Base-by-base conservation (phyloP, 306 rosid species). In the Herpetospermum pedunculosum region DNA sequence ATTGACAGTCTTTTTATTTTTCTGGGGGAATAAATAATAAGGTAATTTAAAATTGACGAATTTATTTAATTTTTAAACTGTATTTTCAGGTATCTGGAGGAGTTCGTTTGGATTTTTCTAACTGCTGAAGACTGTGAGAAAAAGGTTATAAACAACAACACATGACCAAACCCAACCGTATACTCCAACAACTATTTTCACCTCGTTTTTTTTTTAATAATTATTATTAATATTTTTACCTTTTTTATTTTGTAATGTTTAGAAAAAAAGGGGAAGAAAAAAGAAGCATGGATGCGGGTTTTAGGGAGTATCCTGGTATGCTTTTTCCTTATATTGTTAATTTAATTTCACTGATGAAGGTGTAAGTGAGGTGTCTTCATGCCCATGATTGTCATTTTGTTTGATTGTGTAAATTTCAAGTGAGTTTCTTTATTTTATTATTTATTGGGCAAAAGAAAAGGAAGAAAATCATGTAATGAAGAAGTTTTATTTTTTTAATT, bases 241-340 rank as follows among this genome's bases (percentile, higher is more conserved):
- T 32, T 57, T 77, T 38, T 78, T 23, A 32, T 34, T 16, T 47
- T 14, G 35, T 19, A 68, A 43, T 5, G 53, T 63, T 62, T 48
- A 50, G 54, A 16, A 29, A 78, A 74, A 67, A 71, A 35, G 5
- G 3, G 19, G 44, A 48, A 19, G 57, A 57, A 65, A n/a, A 78
- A 57, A 73, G 76, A 75, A 79, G 85, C 89, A 82, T 77, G 89
- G 89, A 86, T 86, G 85, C 89, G 81, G 82, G 80, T 86, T 85
- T 86, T 86, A 76, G 85, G 84, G 89, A 83, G 89, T 83, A 77
- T 86, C 89, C 89, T 81, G 64, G 75, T 71, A 50, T 76, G 73
- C 35, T 38, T 23, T 40, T 73, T 74, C 10, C 16, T 5, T 43
- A 30, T 19, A 41, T 9, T 30, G 63, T 60, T 46, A 29, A 35